phyloP scores from a whole-genome alignment of 768 basidiomycete genomes.

The Rhizopogon roseolus region DNA sequence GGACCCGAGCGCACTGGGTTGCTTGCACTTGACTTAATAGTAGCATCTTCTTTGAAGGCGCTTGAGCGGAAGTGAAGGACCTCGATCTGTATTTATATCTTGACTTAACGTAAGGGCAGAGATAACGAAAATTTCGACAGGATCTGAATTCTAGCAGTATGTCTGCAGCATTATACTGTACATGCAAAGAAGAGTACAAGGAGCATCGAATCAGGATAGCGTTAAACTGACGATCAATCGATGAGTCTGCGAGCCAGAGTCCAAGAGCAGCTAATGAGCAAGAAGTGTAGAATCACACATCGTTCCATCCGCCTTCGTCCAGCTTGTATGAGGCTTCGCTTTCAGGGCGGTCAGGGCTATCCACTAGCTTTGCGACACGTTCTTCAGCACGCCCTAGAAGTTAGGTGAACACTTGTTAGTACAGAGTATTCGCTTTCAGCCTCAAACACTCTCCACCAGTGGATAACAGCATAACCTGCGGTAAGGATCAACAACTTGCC shows the following conservation, averaged over 20 bases:
- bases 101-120: background rate
- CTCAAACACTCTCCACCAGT: background rate
- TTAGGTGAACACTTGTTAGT: background rate
- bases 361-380: constrained; percentile 85
- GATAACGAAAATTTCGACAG: background rate
- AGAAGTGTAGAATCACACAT: constrained; percentile 48
- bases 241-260: background rate
- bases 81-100: background rate
- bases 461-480: background rate
- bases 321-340: constrained; percentile 90
- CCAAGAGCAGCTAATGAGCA: background rate
- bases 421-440: background rate
- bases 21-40: too few species aligned
- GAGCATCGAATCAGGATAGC: background rate
- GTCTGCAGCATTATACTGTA: background rate
- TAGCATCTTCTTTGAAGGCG: too few species aligned
- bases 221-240: background rate
- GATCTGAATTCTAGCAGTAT: background rate
- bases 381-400: constrained; percentile 78
- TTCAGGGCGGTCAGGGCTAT: constrained; percentile 85
- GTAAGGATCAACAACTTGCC: constrained; percentile 35
- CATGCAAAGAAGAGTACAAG: background rate
- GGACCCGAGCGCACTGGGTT: too few species aligned
- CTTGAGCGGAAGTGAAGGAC: too few species aligned
- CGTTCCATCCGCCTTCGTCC: constrained; percentile 87